phyloP scores from a whole-genome alignment of 2,329 filamentous ascomycete species.

The Fusarium floridanum region DNA sequence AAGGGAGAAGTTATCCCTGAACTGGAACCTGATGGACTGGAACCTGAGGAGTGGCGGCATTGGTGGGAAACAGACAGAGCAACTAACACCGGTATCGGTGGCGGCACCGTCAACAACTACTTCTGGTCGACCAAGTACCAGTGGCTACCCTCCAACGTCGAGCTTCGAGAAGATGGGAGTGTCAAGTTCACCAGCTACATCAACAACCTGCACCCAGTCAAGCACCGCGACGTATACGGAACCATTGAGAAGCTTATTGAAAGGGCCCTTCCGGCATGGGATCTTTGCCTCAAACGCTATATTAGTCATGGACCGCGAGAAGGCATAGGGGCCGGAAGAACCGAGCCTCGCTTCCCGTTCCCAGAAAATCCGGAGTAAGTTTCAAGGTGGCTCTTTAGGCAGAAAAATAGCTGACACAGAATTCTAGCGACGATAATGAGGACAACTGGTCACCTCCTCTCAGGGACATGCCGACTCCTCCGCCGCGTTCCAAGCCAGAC shows the following conservation, averaged over 20 bases:
- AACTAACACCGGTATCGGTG: conserved; percentile 49
- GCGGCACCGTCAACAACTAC: conserved; percentile 69
- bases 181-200: conserved; percentile 59
- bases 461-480: background rate
- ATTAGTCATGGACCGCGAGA: conserved; percentile 42
- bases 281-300: conserved; percentile 54
- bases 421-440: conserved; percentile 23
- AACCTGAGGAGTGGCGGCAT: background rate
- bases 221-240: conserved; percentile 48
- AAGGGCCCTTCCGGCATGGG: conserved; percentile 57
- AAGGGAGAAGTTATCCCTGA: conserved; percentile 38
- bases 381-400: fast-evolving
- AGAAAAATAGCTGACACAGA: background rate
- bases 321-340: conserved; percentile 29
- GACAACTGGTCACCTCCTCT: conserved; percentile 19
- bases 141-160: conserved; percentile 49
- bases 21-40: conserved; percentile 55
- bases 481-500: background rate
- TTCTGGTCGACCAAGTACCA: conserved; percentile 50
- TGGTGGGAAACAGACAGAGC: background rate
- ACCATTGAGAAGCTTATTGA: conserved; percentile 54
- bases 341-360: conserved; percentile 11
- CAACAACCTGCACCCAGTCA: conserved; percentile 60
- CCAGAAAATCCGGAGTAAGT: conserved; percentile 27
- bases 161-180: conserved; percentile 53